phyloP scores from a whole-genome alignment of 805 yeast genomes.

The Wickerhamiella australiensis region DNA sequence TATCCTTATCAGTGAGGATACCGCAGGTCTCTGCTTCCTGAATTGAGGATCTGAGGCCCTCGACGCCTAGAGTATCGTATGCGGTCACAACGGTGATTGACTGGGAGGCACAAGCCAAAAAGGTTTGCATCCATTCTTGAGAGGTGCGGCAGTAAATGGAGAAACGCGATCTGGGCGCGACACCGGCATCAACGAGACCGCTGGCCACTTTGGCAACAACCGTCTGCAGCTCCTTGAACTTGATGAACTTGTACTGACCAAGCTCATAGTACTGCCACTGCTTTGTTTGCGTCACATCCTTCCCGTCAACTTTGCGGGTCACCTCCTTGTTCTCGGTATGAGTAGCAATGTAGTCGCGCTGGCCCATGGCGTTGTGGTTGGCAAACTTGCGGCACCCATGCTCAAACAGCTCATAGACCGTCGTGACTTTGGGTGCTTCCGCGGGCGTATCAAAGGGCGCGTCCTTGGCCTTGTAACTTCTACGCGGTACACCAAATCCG shows the following conservation, averaged over 20 bases:
- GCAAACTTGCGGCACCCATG: constrained; percentile 53
- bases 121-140: constrained; percentile 81
- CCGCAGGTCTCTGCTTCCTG: constrained; percentile 68
- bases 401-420: constrained; percentile 55
- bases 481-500: constrained; percentile 30
- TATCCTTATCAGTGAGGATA: constrained; percentile 70
- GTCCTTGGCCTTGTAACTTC: constrained; percentile 26
- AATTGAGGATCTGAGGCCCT: constrained; percentile 62
- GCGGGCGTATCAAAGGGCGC: constrained; percentile 46
- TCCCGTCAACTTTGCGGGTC: constrained; percentile 67
- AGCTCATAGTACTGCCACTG: constrained; percentile 80
- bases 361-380: constrained; percentile 49
- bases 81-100: constrained; percentile 85
- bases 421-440: constrained; percentile 42
- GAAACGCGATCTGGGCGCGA: constrained; percentile 50
- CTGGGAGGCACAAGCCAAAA: constrained; percentile 65
- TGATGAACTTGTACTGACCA: constrained; percentile 54
- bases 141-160: constrained; percentile 86
- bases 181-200: constrained; percentile 65
- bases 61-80: constrained; percentile 34
- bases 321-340: constrained; percentile 67
- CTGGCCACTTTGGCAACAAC: constrained; percentile 48
- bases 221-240: constrained; percentile 44
- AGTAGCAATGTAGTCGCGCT: constrained; percentile 62
- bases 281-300: constrained; percentile 58